Base-by-base conservation (phyloP, 768 basidiomycete genomes). In the Russula olivacea region DNA sequence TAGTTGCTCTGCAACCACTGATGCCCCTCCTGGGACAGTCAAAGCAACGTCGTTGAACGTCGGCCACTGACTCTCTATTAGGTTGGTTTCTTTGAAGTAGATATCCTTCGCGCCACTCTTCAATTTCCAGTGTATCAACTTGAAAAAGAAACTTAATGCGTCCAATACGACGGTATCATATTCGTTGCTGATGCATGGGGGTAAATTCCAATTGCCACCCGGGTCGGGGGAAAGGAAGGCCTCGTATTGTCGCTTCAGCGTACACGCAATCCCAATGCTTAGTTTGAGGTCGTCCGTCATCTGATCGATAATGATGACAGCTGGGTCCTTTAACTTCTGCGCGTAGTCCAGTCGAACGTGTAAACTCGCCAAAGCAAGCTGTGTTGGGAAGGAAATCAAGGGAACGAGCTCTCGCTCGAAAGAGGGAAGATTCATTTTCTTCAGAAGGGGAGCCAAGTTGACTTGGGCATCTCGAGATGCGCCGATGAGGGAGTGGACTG, bases 21-120 rank as follows among this genome's bases (percentile, higher is more conserved):
- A 76, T 21, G 96, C 93, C 25, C 95, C 97, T 5, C 91, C 91
- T 21, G 84, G 79, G 10, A 93, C 88, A 41, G 87, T 90, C 72
- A 94, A 79, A 61, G 93, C 93, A 56, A 96, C 93, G 72, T 91
- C 91, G 67, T 90, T 91, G 74, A 98, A 87, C 23, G 96, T 95
- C 21, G 90, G 88, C 91, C 94, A 96, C 69, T 98, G 94, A 7
- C 89, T 87, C 72, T 99, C 96, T 41, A 99, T 80, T n/a, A 98
- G 86, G 72, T 98, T 96, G 0, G 95, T 97, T 78, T 99, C 97
- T 71, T 95, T 93, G 79, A 98, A 95, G 74, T 96, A 91, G 53
- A 95, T 92, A 21, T 89, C 90, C 72, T 92, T 93, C 63, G 86
- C 82, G 21, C 89, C 92, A 66, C 91, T 89, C 78, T 96, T 96